Evolutionary conservation across 495 filamentous ascomycete genomes (phyloP), one percentile per base, ranked within the genome.

Genomic region (Polyplosphaeria fusca): DNA sequence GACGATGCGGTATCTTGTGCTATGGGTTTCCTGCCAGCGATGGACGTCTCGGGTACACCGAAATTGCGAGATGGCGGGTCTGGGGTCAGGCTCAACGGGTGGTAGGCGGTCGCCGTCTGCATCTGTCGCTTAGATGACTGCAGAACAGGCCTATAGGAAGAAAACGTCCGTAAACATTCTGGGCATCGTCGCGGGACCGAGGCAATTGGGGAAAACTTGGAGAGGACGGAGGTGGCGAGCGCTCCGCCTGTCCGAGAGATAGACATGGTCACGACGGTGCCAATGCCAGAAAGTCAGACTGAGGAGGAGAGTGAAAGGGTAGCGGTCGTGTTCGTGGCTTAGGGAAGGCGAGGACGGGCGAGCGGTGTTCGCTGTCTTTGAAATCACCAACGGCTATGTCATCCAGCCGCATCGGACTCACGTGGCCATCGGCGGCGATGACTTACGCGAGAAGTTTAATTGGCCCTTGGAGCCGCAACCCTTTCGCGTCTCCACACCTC

Each of bases 31-130:
- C 72, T 64, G 27, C 79, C 78, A 12, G 84, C 77, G 63, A 90
- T 87, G 24, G 87, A 88, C 13, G 81, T 84, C 54, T 91, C 84
- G 38, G 82, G 79, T 28, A 77, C 73, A 18, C 81, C 78, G 19
- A 79, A 72, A 71, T 84, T 88, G 52, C 86, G 84, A 38, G 87
- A 86, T 47, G 83, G 78, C 30, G 86, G 82, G 47, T 79, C 78
- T 4, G 79, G 73, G 3, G 83, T 75, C 16, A 95, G 74, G 9
- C 80, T 74, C 64, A 89, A 86, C 22, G 90, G 86, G 55, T 85
- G 87, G 71, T 90, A 91, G 58, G 86, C 80, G 27, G 87, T 84
- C 4, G 81, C 80, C n/a, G 86, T 84, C 62, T 86, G 82, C 65
- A 89, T 79, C 43, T 83, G 83, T 45, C 85, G 77, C 63, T 82